Evolutionary conservation across 2,329 filamentous ascomycete genomes (phyloP), one percentile per base, ranked within the genome.

Genomic region (Periglandula ipomoeae): DNA sequence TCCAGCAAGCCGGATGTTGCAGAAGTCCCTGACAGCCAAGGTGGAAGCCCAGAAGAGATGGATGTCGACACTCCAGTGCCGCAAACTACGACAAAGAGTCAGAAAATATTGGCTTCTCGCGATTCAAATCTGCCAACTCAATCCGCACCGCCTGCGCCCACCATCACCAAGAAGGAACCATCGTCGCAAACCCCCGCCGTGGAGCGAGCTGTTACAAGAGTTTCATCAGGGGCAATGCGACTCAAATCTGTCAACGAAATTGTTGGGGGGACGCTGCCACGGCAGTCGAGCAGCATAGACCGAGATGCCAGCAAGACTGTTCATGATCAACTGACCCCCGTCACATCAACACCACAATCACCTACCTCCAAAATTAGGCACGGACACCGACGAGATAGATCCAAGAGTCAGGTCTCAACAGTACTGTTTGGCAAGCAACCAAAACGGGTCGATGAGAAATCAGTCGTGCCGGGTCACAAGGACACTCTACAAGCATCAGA

Each of bases 341-440:
- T 67, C n/a, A 70, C 70, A 11, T 67, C 63, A 53, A 73, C 67
- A 20, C 70, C 66, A 48, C 70, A 67, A 53, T 75, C 71, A 13
- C 69, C 71, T 4, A 60, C 61, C 1, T 55, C 63, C 3, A 64
- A 63, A 44, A 53, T 57, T 5, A 59, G 57, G 23, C 54, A 63
- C 6, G 55, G 55, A 24, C 74, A 77, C 50, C 68, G 69, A 35
- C 81, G 77, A 55, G 72, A 78, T 27, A 77, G 73, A 53, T 74
- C 78, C 45, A 84, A 81, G 59, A 81, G 75, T 53, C 84, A 84
- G 56, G 72, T 84, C 13, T 88, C 84, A 1, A 87, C 81, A 0
- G 87, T 93, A 3, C 75, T 91, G 0, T 93, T 94, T 61, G 84
- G 85, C 3, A 89, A 87, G 59, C 79, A 81, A 48, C 69, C 70